A percentile compares a stretch with the other conserved stretches of the same genome.
These are phyloP conservation scores for Quercus agrifolia DNA, from an alignment of 306 rosid genomes.

Conservation along the genomic window DNA sequence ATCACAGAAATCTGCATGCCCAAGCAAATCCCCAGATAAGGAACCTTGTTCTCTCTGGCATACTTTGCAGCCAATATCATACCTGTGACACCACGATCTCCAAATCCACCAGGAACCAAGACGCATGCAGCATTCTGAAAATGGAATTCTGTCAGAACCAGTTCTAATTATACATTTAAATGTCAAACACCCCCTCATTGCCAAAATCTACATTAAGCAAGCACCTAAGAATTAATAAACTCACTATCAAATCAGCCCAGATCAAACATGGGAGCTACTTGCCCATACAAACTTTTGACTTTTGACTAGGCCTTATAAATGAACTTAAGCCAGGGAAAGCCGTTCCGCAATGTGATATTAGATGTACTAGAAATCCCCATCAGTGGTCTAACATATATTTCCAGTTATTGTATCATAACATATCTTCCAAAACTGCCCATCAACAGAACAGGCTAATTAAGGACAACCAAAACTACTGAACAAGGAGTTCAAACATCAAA, in stretches of 20 bases:
- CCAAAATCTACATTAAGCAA: background rate
- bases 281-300: background rate
- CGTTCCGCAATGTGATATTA: background rate
- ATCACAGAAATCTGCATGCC: slow-evolving; percentile 98
- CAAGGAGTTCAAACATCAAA: background rate
- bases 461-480: too few species aligned
- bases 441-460: background rate
- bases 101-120: slow-evolving; percentile 99
- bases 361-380: background rate
- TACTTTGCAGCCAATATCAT: slow-evolving; percentile 97
- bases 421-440: background rate
- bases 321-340: background rate
- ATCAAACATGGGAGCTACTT: background rate
- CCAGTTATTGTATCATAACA: background rate
- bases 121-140: slow-evolving; percentile 87
- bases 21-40: slow-evolving; percentile 96
- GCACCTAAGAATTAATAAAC: background rate
- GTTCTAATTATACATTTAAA: slow-evolving; percentile 14
- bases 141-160: slow-evolving; percentile 15
- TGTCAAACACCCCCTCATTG: slow-evolving; percentile 16
- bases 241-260: background rate
- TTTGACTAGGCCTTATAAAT: background rate
- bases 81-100: slow-evolving; percentile 95
- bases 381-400: background rate
- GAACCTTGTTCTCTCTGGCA: slow-evolving; percentile 95